Evolutionary conservation across 805 yeast species (phyloP), one percentile per base, ranked within the genome.

Genomic region (Maudiozyma pseudohumilis): DNA sequence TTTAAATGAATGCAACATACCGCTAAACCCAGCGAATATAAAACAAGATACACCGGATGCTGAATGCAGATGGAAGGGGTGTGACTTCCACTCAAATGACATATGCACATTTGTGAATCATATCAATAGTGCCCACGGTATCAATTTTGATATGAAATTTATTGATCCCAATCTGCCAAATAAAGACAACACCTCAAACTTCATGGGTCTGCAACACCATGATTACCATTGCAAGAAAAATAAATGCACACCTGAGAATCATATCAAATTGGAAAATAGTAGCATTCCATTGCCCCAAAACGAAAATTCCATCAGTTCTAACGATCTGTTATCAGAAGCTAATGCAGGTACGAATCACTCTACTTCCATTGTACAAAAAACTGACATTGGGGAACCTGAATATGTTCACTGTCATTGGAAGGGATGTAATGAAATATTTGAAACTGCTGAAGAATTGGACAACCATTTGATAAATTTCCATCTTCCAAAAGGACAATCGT

Each of bases 1-100:
- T 51, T 50, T 73, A 6, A 47, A 61, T 12, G 50, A 57, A 2
- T 56, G 55, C 36, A 13, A 23, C 7, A 12, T 19, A 17, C 28
- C 32, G n/a, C 13, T 29, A 2, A 29, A 19, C 12, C 32, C 12
- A 19, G 20, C 18, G 18, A 19, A 11, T 18, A 11, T n/a, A 24
- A 24, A 24, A 11, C 12, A 25, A 17, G 12, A n/a, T 15, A 7
- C 37, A 3, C 3, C 17, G 4, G 12, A 12, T 13, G 24, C 19
- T 35, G 22, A 11, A 13, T 87, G 96, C 62, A 85, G 77, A 50
- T 86, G 95, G 95, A 60, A 65, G 39, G 69, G 76, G 38, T 87
- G 96, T 66, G 61, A 70, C 30, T 83, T 68, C 52, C 63, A 64
- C 16, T 68, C 80, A 21, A 53, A 60, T 13, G 76, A 75, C 47